phyloP scores from a whole-genome alignment of 805 yeast genomes.

The Pichia cabralensis region DNA sequence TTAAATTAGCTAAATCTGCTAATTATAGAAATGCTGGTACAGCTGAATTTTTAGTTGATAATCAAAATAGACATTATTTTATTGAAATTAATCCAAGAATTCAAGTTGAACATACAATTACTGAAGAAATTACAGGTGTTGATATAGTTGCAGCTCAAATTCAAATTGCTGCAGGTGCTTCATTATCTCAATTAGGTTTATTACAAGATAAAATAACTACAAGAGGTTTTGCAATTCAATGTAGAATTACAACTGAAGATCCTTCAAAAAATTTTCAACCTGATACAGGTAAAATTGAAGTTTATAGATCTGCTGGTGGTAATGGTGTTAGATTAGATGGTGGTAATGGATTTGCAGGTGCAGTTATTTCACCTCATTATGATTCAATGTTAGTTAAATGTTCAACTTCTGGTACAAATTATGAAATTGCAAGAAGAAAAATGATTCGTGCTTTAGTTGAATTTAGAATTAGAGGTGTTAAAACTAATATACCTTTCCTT shows the following conservation, averaged over 20 bases:
- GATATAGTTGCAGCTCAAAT: constrained; percentile 97
- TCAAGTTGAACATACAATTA: constrained; percentile 97
- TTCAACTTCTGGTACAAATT: constrained; percentile 93
- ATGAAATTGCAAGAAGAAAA: constrained; percentile 93
- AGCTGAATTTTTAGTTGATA: constrained; percentile 92
- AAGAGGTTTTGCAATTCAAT: constrained; percentile 96
- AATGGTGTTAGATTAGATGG: constrained; percentile 98
- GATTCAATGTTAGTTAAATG: constrained; percentile 98
- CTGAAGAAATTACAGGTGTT: constrained; percentile 97
- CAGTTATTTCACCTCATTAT: constrained; percentile 92
- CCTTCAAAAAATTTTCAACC: constrained; percentile 96
- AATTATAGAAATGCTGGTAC: constrained; percentile 97
- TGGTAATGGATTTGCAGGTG: constrained; percentile 97
- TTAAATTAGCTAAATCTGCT: constrained; percentile 77
- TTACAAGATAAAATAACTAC: constrained; percentile 91
- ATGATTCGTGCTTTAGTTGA: constrained; percentile 96
- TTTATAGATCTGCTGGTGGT: constrained; percentile 97
- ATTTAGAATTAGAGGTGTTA: constrained; percentile 97
- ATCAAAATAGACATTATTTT: constrained; percentile 89
- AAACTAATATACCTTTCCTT: constrained; percentile 95
- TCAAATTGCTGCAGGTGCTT: constrained; percentile 98
- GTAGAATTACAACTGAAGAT: constrained; percentile 98
- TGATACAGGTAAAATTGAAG: constrained; percentile 96
- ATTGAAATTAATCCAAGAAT: constrained; percentile 97
- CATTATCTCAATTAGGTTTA: constrained; percentile 81